Base-by-base conservation (phyloP, 805 yeast species). In the Yarrowia sp. region DNA sequence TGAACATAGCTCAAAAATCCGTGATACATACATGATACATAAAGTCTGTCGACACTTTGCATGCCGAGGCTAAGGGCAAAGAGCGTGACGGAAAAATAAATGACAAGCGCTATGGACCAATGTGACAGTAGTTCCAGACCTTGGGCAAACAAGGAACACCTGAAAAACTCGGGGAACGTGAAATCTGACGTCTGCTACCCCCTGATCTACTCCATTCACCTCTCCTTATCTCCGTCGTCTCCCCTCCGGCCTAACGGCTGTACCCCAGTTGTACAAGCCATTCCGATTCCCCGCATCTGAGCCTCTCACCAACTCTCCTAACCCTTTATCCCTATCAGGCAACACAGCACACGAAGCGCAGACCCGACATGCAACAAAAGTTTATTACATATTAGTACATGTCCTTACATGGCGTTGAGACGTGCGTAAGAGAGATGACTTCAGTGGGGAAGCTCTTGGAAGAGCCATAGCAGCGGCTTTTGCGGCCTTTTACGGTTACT, bases 231-330 rank as follows among this genome's bases (percentile, higher is more conserved):
- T 47, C 53, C 53, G 51, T 14, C 36, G 8, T 15, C 13, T 31
- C 22, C 47, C 36, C 47, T 55, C 38, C 61, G 61, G 61, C 47
- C 47, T 41, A 55, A 55, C 61, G 61, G 61, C 61, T 55, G 61
- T 32, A 55, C 61, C 61, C 58, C 58, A 51, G 57, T 10, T 33
- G 43, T 14, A 39, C 28, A n/a, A 48, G 55, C 55, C 55, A 5
- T 38, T 38, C 44, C 38, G 61, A 28, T 55, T 55, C 61, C 61
- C 61, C 61, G 61, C 61, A 53, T 53, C 61, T 39, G 61, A 39
- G 45, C 61, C 33, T 35, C 39, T 22, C 33, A 18, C 32, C 45
- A 45, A n/a, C 35, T 22, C 15, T 15, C 57, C 57, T 50, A 35
- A 51, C 45, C 47, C 61, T 22, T 17, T 17, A 14, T n/a, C 61